These are phyloP conservation scores for Calophaca sinica DNA, from an alignment of 306 rosid genomes.

Conservation along the genomic window DNA sequence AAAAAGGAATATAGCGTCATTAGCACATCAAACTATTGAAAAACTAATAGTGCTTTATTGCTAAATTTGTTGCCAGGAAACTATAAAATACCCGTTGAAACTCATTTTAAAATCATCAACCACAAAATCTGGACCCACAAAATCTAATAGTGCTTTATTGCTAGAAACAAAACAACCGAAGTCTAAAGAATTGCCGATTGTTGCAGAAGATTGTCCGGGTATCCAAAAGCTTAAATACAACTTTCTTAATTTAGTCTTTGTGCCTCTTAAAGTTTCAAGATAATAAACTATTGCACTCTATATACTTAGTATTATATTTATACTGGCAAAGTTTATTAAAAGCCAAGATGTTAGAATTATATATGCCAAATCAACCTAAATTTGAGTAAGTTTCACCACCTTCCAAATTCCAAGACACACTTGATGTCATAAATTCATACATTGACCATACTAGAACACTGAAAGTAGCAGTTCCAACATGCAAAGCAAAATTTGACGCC, in stretches of 20 bases:
- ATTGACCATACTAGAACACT: constrained; percentile 14
- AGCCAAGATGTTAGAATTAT: background rate
- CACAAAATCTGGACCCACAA: constrained; percentile 34
- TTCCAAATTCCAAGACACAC: constrained; percentile 15
- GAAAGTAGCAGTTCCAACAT: constrained; percentile 37
- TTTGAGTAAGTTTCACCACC: background rate
- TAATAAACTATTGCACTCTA: constrained; percentile 8
- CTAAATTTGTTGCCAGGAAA: constrained; percentile 3
- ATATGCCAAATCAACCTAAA: constrained; percentile 13
- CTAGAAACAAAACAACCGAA: constrained; percentile 30
- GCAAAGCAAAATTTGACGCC: constrained; percentile 19
- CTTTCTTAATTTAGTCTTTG: background rate
- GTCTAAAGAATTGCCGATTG: constrained; percentile 15
- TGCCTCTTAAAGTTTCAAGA: constrained; percentile 1
- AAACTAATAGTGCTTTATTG: constrained; percentile 13
- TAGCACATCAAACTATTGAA: constrained; percentile 36
- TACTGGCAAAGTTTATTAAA: constrained; percentile 1
- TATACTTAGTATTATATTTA: constrained; percentile 28
- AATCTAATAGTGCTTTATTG: background rate
- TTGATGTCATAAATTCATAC: constrained; percentile 14
- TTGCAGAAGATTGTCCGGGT: constrained; percentile 11
- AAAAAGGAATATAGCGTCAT: constrained; percentile 38
- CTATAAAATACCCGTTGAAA: constrained; percentile 32
- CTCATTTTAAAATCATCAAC: constrained; percentile 12
- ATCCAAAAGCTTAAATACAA: constrained; percentile 14